Conservation (phyloP, 192 early-diverging fungal species). For the Phycomyces nitens region DNA sequence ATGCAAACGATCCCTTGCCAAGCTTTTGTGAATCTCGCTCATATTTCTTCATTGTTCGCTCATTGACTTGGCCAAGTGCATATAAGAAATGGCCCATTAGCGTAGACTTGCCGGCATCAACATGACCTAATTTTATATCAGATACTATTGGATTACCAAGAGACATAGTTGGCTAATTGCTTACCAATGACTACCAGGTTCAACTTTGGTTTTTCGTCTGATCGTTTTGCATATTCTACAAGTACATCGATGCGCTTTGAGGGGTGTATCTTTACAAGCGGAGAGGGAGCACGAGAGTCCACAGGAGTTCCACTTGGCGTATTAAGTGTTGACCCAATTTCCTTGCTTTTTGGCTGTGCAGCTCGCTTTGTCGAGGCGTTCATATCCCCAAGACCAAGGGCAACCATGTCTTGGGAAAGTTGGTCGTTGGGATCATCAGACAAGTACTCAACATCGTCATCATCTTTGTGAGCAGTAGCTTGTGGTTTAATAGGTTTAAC, state of each 20-base stretch:
- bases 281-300: slow-evolving; percentile 13
- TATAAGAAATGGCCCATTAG: slow-evolving; percentile 95
- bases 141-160: neutral
- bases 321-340: slow-evolving; percentile 9
- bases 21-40: slow-evolving; percentile 89
- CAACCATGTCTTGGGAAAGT: slow-evolving; percentile 24
- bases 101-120: slow-evolving; percentile 96
- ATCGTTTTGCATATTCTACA: slow-evolving; percentile 67
- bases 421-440: slow-evolving; percentile 18
- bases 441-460: slow-evolving; percentile 26
- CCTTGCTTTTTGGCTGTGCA: neutral
- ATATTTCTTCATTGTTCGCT: slow-evolving; percentile 82
- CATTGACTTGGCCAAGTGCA: slow-evolving; percentile 83
- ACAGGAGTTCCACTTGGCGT: slow-evolving; percentile 36
- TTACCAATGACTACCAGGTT: slow-evolving; percentile 88
- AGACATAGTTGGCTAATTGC: slow-evolving; percentile 15
- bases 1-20: slow-evolving; percentile 94
- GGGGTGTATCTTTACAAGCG: slow-evolving; percentile 19
- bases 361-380: slow-evolving; percentile 9
- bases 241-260: slow-evolving; percentile 68
- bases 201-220: slow-evolving; percentile 62
- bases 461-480: neutral
- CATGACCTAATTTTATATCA: slow-evolving; percentile 63
- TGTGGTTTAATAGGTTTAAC: neutral
- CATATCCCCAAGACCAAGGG: slow-evolving; percentile 16